Evolutionary conservation across 2,329 filamentous ascomycete genomes (phyloP), one percentile per base, ranked within the genome.

Genomic region (Trichoderma hamatum): DNA sequence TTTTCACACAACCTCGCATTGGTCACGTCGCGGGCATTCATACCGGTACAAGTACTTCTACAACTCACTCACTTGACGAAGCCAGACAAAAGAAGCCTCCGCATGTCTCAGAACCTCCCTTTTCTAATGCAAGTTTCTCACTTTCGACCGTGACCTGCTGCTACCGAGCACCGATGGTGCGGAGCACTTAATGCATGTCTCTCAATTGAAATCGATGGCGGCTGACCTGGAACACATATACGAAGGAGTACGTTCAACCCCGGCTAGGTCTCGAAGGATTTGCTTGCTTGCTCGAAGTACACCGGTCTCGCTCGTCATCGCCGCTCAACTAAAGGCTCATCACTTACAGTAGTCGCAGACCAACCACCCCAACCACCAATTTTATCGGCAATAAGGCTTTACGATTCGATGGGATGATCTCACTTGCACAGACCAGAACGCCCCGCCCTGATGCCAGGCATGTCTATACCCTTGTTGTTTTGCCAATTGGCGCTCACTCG

Each of bases 351-450:
- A 58, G 24, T n/a, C 39, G 30, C 28, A 36, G 52, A 56, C 63
- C 63, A 66, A 67, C 54, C 39, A 66, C 52, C 39, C 63, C 63
- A 58, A 66, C 62, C 54, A 59, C 63, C 63, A 59, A 43, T 24
- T 55, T 56, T 34, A 67, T 67, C 63, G 39, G 54, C 54, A 59
- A 51, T 49, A 59, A 59, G 30, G 54, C 63, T 59, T 58, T 32
- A 59, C 63, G 63, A 67, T 67, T 58, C 28, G 54, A 67, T 67
- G 54, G 63, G 54, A 67, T 67, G 63, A 67, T 67, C 63, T 67
- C 54, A 59, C 54, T 46, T 58, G 63, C 63, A 58, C 62, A 66
- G 63, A 58, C 52, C 52, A 66, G 63, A 66, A 54, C 28, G 54
- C 63, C 63, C 63, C 63, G 39, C 54, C 63, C 54, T 24, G 28